phyloP scores from a whole-genome alignment of 371 early-diverging fungal genomes.

The Capillidium heterosporum region DNA sequence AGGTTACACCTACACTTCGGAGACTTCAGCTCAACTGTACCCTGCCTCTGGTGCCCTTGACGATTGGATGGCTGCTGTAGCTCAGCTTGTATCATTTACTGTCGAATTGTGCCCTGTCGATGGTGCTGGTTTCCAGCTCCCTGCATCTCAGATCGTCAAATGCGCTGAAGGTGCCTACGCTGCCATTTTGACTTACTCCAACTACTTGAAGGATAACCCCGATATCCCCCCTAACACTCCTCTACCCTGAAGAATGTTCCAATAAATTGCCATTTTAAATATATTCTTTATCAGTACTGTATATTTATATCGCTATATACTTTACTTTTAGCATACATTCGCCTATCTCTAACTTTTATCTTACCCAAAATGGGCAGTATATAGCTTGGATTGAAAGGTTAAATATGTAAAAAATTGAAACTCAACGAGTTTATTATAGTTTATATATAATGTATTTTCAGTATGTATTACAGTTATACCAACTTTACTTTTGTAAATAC shows the following conservation, averaged over 20 bases:
- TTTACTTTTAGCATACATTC: too few species aligned
- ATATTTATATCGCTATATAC: neutral
- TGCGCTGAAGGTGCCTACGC: slow-evolving; percentile 2
- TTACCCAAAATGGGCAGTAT: too few species aligned
- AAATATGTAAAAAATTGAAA: too few species aligned
- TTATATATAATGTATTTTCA: too few species aligned
- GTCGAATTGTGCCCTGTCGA: slow-evolving; percentile 1
- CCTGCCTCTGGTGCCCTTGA: slow-evolving; percentile 5
- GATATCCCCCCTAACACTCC: slow-evolving; percentile 1
- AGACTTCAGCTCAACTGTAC: neutral
- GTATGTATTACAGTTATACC: too few species aligned
- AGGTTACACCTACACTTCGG: slow-evolving; percentile 2
- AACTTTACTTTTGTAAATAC: too few species aligned
- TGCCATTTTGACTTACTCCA: neutral
- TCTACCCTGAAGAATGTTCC: neutral
- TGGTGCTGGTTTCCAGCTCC: neutral
- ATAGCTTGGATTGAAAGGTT: too few species aligned
- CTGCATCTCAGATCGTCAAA: neutral
- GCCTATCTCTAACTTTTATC: too few species aligned
- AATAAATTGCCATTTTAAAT: neutral
- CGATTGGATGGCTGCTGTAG: slow-evolving; percentile 4
- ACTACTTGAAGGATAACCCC: neutral
- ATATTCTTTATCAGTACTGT: neutral
- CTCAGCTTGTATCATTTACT: slow-evolving; percentile 3
- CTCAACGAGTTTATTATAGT: too few species aligned